Conservation (phyloP, 805 yeast genomes). For the Ogataea haglerorum region DNA sequence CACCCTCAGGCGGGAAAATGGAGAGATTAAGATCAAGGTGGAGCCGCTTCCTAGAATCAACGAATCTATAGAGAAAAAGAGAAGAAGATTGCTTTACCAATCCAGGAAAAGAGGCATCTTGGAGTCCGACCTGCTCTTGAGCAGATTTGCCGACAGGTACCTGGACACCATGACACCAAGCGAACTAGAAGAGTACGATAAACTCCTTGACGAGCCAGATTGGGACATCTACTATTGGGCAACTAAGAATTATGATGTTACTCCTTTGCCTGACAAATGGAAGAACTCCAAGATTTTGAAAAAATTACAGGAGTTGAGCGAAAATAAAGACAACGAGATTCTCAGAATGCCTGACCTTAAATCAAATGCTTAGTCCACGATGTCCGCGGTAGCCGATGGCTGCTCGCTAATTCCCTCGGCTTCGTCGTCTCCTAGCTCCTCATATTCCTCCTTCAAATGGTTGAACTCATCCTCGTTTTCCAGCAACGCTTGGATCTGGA, state of each 20-base stretch:
- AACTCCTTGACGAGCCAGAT: constrained; percentile 86
- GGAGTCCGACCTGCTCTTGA: constrained; percentile 83
- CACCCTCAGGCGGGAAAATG: constrained; percentile 29
- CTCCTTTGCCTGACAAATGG: constrained; percentile 90
- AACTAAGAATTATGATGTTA: constrained; percentile 72
- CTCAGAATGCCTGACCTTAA: constrained; percentile 82
- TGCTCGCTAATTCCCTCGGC: constrained; percentile 16
- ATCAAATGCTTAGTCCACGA: constrained; percentile 34
- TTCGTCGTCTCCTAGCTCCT: constrained; percentile 22
- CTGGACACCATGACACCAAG: constrained; percentile 54
- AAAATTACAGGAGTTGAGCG: constrained; percentile 67
- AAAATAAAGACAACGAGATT: constrained; percentile 66
- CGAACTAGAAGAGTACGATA: constrained; percentile 82
- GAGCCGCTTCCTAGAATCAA: constrained; percentile 75
- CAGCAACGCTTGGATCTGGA: constrained; percentile 73
- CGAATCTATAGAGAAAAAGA: constrained; percentile 68
- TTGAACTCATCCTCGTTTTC: constrained; percentile 72
- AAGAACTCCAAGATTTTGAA: constrained; percentile 59
- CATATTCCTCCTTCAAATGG: constrained; percentile 47
- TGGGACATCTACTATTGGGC: constrained; percentile 99
- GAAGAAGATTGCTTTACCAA: constrained; percentile 89
- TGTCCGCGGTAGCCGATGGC: constrained; percentile 32
- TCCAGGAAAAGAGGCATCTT: constrained; percentile 92
- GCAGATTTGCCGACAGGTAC: constrained; percentile 79
- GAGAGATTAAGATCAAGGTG: constrained; percentile 58